These are phyloP conservation scores for Rugosomyces carneus DNA, from an alignment of 1,284 basidiomycete species.

Conservation along the genomic window DNA sequence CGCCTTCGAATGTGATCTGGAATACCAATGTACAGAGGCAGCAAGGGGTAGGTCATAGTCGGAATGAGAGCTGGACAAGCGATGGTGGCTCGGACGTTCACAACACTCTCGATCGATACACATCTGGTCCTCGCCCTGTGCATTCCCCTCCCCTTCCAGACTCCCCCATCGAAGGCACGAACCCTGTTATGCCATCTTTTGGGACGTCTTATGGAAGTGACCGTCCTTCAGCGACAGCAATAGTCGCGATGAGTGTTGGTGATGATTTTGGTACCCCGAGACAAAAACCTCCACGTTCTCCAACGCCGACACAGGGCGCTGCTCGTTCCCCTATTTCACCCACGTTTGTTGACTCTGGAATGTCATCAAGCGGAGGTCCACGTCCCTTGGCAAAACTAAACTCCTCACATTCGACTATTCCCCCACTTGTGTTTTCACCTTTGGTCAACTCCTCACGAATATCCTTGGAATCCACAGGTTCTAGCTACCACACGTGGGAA, in stretches of 20 bases:
- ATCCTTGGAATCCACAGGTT: conserved; percentile 71
- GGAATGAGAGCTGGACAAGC: conserved; percentile 54
- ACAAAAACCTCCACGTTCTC: conserved; percentile 45
- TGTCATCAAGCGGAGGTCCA: conserved; percentile 25
- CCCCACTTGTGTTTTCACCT: conserved; percentile 58
- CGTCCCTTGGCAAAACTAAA: conserved; percentile 52
- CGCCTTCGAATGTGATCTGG: conserved; percentile 73
- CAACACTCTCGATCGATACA: conserved; percentile 32
- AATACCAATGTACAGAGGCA: conserved; percentile 29
- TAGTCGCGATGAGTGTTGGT: conserved; percentile 23
- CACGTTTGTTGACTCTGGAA: conserved; percentile 36
- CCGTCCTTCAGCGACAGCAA: conserved; percentile 22
- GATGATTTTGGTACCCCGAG: conserved; percentile 47
- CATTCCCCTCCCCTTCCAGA: conserved; percentile 57
- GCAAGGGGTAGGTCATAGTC: conserved; percentile 38
- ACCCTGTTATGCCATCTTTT: conserved; percentile 16
- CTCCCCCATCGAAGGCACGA: conserved; percentile 41
- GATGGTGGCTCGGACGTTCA: conserved; percentile 37
- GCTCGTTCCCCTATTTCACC: conserved; percentile 49
- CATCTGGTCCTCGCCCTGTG: conserved; percentile 37
- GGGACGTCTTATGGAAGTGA: conserved; percentile 26
- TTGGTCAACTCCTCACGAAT: conserved; percentile 69
- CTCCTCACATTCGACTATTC: conserved; percentile 36
- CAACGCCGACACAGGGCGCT: conserved; percentile 54
- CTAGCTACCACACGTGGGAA: conserved; percentile 79